These are phyloP conservation scores for Astrothelium macrocarpum DNA, from an alignment of 495 filamentous ascomycete species.

Conservation along the genomic window DNA sequence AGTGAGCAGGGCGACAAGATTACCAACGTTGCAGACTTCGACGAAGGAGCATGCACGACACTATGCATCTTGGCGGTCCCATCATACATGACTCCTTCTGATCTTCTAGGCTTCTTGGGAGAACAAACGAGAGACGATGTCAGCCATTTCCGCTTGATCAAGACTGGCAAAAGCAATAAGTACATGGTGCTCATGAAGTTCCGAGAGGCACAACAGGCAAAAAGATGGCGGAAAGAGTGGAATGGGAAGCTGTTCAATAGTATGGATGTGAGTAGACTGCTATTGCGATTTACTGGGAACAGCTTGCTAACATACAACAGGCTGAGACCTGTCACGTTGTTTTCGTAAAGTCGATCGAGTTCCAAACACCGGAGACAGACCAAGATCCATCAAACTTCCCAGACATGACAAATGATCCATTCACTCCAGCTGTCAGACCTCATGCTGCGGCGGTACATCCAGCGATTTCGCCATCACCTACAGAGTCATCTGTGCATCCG, in stretches of 20 bases:
- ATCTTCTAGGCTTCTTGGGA: slow-evolving; percentile 87
- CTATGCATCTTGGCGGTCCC: slow-evolving; percentile 92
- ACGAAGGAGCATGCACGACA: slow-evolving; percentile 68
- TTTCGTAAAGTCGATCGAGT: slow-evolving; percentile 84
- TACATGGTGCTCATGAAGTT: slow-evolving; percentile 99
- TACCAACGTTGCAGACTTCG: slow-evolving; percentile 21
- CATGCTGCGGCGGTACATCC: slow-evolving; percentile 24
- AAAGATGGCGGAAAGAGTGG: slow-evolving; percentile 73
- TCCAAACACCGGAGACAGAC: slow-evolving; percentile 40
- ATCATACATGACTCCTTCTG: slow-evolving; percentile 79
- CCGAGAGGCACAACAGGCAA: slow-evolving; percentile 60
- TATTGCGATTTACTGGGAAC: background rate
- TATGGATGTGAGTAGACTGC: slow-evolving; percentile 61
- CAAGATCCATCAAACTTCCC: slow-evolving; percentile 40
- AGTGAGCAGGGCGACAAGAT: slow-evolving; percentile 11
- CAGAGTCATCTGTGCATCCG: slow-evolving; percentile 32
- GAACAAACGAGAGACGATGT: slow-evolving; percentile 80
- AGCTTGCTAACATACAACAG: slow-evolving; percentile 39
- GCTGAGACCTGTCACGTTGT: slow-evolving; percentile 95
- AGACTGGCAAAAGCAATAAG: slow-evolving; percentile 76
- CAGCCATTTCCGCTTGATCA: slow-evolving; percentile 91
- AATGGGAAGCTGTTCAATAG: slow-evolving; percentile 93
- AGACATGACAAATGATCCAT: slow-evolving; percentile 55
- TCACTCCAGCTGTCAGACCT: slow-evolving; percentile 38
- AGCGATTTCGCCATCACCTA: slow-evolving; percentile 21